These are phyloP conservation scores for Myxozyma melibiosi DNA, from an alignment of 805 yeast species.

Conservation along the genomic window DNA sequence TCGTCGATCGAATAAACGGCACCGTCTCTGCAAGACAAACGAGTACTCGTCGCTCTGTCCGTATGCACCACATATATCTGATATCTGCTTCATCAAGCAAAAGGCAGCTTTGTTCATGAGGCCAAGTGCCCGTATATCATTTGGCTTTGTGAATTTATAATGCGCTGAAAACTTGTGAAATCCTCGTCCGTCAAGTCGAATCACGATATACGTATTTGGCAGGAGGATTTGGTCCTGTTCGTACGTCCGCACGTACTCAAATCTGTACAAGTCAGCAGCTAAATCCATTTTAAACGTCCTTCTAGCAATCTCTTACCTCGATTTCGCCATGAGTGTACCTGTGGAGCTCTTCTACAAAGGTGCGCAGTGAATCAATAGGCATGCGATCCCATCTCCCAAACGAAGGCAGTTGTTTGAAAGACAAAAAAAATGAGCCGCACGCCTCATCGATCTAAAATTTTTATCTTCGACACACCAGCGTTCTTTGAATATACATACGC, in stretches of 20 bases:
- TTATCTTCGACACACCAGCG: too few relatives aligned
- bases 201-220: constrained; percentile 78
- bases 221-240: constrained; percentile 73
- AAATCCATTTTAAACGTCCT: neutral
- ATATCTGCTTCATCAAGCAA: constrained; percentile 61
- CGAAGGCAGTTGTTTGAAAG: too few relatives aligned
- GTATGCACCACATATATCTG: constrained; percentile 78
- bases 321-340: constrained; percentile 29
- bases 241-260: constrained; percentile 81
- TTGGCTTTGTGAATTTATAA: constrained; percentile 84
- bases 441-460: constrained; percentile 11
- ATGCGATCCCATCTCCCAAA: too few relatives aligned
- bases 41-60: constrained; percentile 97
- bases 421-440: constrained; percentile 12
- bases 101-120: constrained; percentile 83
- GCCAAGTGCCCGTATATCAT: constrained; percentile 72
- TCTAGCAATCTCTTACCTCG: constrained; percentile 15
- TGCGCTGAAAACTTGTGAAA: constrained; percentile 75
- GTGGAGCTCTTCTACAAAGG: too few relatives aligned
- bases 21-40: constrained; percentile 65
- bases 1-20: constrained; percentile 79
- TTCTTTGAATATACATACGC: too few relatives aligned
- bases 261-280: constrained; percentile 47
- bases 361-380: too few relatives aligned
- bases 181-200: constrained; percentile 91